Evolutionary conservation across 2,329 filamentous ascomycete species (phyloP).

Genomic region (Zasmidium angulare): DNA sequence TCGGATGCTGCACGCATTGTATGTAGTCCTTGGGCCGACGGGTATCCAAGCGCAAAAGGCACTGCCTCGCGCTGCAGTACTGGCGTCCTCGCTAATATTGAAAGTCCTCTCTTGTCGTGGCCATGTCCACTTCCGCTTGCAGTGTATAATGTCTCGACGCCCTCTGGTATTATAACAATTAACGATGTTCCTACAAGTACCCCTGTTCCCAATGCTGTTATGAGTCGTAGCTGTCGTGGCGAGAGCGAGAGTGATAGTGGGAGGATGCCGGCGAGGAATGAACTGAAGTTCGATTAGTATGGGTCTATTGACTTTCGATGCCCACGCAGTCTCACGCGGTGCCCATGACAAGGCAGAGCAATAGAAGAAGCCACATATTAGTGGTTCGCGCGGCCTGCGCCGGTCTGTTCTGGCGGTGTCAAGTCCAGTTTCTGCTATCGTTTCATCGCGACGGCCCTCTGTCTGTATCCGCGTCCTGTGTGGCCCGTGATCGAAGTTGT

Average conservation of each 20-base stretch:
- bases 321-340: slow-evolving; percentile 53
- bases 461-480: not conserved
- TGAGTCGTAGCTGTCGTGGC: slow-evolving; percentile 79
- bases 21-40: not conserved
- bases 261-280: slow-evolving; percentile 87
- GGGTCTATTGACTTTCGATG: not conserved
- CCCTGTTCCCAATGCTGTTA: slow-evolving; percentile 90
- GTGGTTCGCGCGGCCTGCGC: not conserved
- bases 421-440: not conserved
- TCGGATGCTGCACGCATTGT: not conserved
- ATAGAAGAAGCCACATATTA: slow-evolving; percentile 64
- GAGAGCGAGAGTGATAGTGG: slow-evolving; percentile 87
- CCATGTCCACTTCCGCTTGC: slow-evolving; percentile 36
- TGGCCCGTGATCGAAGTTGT: not conserved
- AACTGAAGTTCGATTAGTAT: slow-evolving; percentile 55
- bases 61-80: not conserved
- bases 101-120: slow-evolving; percentile 15
- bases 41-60: not conserved
- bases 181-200: slow-evolving; percentile 92
- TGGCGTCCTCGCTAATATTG: not conserved
- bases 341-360: slow-evolving; percentile 65
- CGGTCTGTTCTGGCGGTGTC: not conserved
- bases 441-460: not conserved
- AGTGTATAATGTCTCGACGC: slow-evolving; percentile 82
- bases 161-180: slow-evolving; percentile 96